These are phyloP conservation scores for Blastobotrys arbuscula DNA, from an alignment of 1,139 yeast species.

Conservation along the genomic window DNA sequence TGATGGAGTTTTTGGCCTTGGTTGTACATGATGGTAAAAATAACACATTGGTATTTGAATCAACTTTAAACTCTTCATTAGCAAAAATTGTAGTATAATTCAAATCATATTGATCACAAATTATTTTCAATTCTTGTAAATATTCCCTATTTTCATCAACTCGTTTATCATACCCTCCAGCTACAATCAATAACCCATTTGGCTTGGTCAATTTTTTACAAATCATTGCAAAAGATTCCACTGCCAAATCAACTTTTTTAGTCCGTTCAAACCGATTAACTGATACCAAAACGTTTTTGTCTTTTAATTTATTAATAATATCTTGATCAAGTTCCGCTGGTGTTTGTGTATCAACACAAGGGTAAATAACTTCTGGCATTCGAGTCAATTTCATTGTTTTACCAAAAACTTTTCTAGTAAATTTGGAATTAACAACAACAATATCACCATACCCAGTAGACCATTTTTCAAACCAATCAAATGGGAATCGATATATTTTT, in stretches of 20 bases:
- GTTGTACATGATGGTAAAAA: slow-evolving; percentile 79
- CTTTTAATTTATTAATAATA: slow-evolving; percentile 13
- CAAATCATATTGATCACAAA: slow-evolving; percentile 36
- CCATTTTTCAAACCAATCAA: slow-evolving; percentile 75
- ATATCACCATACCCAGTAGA: slow-evolving; percentile 72
- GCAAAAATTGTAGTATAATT: slow-evolving; percentile 14
- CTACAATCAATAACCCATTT: slow-evolving; percentile 52
- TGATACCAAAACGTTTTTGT: slow-evolving; percentile 51
- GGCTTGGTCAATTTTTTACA: slow-evolving; percentile 11
- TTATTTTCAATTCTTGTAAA: slow-evolving; percentile 50
- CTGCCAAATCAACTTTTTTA: slow-evolving; percentile 76
- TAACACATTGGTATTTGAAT: slow-evolving; percentile 42
- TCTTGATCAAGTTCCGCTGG: slow-evolving; percentile 9
- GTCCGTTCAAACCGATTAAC: slow-evolving; percentile 85
- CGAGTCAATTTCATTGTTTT: slow-evolving; percentile 51
- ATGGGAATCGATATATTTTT: slow-evolving; percentile 67
- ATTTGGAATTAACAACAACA: slow-evolving; percentile 80
- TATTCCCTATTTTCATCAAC: slow-evolving; percentile 74
- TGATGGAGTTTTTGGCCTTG: slow-evolving; percentile 56
- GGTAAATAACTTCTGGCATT: slow-evolving; percentile 73
- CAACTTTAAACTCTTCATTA: slow-evolving; percentile 8
- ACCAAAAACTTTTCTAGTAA: slow-evolving; percentile 66
- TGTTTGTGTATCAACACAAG: slow-evolving; percentile 53
- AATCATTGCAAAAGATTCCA: slow-evolving; percentile 26
- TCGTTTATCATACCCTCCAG: slow-evolving; percentile 90